Evolutionary conservation across 2,329 filamentous ascomycete species (phyloP), one percentile per base, ranked within the genome.

Genomic region (Penicillium polonicum): DNA sequence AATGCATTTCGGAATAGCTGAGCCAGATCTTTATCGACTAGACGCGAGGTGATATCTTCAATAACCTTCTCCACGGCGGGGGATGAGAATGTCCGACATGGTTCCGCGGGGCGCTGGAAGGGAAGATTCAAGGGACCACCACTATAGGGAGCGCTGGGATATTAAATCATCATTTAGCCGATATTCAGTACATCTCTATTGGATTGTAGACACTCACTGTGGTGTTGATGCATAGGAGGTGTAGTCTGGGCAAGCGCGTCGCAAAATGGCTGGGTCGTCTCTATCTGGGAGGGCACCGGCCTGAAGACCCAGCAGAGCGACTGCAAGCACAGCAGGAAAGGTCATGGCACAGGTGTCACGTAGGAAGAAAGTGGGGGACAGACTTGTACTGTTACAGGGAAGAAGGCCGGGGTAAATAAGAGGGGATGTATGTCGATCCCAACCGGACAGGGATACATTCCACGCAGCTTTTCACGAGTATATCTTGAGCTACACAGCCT

Each of bases 1-100:
- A 95, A 97, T 2, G 93, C 88, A 71, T 99, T 99, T 72, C 96
- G 91, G 72, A 99, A 99, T 12, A 99, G 80, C 27, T 92, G 87
- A 4, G 93, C 93, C 13, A 99, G 84, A 67, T 97, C 94, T 17
- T 88, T 88, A 68, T 97, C 88, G 58, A 87, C 82, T 78, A 99
- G 89, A 52, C 85, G 88, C 29, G 84, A 82, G 6, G 88, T 94
- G 64, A 99, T 82, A 65, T 97, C 87, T 31, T 85, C 74, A 61
- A 99, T 97, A 51, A 97, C 89, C 68, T 89, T 83, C 74, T 99
- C 94, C 45, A 97, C 95, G 4, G 88, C 82, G 25, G 89, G 85
- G 0, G 92, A 97, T 55, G 86, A 84, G 76, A 97, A 99, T 0
- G 92, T 97, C 62, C 94, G 90, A 74, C 94, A 99, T 72, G 85